Conservation (phyloP, 441 rosid genomes). For the Populus trichocarpa region DNA sequence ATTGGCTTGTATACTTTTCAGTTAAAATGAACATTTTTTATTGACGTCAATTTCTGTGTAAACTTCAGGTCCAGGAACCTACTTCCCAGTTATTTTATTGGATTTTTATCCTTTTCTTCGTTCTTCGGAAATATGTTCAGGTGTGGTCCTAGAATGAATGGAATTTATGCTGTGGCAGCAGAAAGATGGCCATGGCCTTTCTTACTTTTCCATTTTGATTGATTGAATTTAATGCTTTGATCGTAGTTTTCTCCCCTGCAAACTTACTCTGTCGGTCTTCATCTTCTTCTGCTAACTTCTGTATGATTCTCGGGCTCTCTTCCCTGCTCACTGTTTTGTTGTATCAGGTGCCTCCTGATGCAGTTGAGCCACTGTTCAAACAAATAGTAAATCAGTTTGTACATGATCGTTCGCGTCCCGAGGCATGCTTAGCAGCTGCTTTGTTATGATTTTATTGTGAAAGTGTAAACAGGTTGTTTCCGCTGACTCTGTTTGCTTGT, state of each 20-base stretch:
- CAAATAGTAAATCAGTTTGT: conserved; percentile 95
- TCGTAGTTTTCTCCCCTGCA: neutral
- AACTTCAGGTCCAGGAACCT: conserved; percentile 61
- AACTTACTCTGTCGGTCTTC: neutral
- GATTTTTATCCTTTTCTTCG: conserved; percentile 77
- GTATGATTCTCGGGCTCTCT: neutral
- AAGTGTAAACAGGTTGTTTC: neutral
- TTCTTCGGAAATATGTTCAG: conserved; percentile 76
- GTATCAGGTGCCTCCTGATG: conserved; percentile 90
- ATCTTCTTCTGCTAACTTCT: neutral
- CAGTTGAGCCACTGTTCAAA: conserved; percentile 84
- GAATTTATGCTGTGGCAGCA: neutral
- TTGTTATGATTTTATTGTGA: neutral
- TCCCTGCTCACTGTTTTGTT: conserved; percentile 16
- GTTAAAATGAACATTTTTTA: neutral
- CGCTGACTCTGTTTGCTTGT: conserved; percentile 9
- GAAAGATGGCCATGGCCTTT: conserved; percentile 67
- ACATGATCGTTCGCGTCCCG: conserved; percentile 85
- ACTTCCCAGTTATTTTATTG: conserved; percentile 35
- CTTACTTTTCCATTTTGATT: conserved; percentile 27
- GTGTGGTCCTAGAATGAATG: conserved; percentile 32
- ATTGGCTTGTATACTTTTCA: neutral
- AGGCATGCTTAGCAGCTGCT: conserved; percentile 39
- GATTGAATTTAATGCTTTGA: conserved; percentile 1
- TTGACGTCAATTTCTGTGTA: conserved; percentile 12